A percentile compares a stretch with the other conserved stretches of the same genome.
Conservation (phyloP, 768 basidiomycete species). For the Leccinum uliginosum region DNA sequence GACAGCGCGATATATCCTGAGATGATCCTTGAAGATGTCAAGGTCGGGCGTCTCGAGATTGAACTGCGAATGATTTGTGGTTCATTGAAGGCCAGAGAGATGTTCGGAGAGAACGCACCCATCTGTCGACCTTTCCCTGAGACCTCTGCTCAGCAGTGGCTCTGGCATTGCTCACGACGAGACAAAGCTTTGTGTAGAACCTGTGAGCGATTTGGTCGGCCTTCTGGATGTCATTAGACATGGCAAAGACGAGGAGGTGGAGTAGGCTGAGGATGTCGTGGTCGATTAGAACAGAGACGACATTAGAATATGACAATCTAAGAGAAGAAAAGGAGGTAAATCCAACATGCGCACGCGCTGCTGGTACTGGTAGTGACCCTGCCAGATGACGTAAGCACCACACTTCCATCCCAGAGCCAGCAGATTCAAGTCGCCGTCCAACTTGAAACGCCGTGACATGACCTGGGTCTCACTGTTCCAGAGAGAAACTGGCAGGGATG, state of each 20-base stretch:
- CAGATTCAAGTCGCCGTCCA: neutral
- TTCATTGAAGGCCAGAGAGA: neutral
- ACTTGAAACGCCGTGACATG: constrained; percentile 1
- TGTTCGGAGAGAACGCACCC: constrained; percentile 48
- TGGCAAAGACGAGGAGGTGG: constrained; percentile 28
- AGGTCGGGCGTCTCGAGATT: constrained; percentile 77
- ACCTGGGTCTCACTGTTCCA: neutral
- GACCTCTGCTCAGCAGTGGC: constrained; percentile 47
- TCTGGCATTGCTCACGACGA: constrained; percentile 69
- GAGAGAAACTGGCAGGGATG: neutral
- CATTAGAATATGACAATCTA: constrained; percentile 30
- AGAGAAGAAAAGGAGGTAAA: constrained; percentile 17
- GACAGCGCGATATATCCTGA: constrained; percentile 55
- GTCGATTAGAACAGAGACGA: constrained; percentile 23
- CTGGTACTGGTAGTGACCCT: constrained; percentile 14
- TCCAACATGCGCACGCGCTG: constrained; percentile 18
- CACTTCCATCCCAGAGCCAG: constrained; percentile 15
- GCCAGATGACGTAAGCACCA: constrained; percentile 23
- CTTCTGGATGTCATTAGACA: constrained; percentile 56
- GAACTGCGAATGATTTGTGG: constrained; percentile 49
- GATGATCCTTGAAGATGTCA: constrained; percentile 59
- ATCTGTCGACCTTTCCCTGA: constrained; percentile 66
- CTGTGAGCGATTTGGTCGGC: constrained; percentile 85
- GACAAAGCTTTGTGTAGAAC: constrained; percentile 78
- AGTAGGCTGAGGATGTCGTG: constrained; percentile 3